Base-by-base conservation (phyloP, 495 filamentous ascomycete species). In the Filosporella fistucella region DNA sequence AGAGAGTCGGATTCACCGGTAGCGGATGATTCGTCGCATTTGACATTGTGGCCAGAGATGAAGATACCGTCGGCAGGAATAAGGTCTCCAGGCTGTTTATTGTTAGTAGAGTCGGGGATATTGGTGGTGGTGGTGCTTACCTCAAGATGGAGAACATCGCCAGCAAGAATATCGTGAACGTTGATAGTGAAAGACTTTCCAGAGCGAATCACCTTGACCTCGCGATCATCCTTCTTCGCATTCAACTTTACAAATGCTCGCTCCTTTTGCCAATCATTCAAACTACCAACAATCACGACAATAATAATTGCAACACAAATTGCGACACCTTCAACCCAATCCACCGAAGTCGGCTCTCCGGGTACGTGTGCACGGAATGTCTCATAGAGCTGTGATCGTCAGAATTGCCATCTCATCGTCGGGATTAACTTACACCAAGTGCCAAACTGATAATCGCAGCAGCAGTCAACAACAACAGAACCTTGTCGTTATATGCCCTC, bases 81-180 rank as follows among this genome's bases (percentile, higher is more conserved):
- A 58, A 95, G 74, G 58, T 96, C 89, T 48, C 91, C 91, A n/a
- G 89, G 83, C 60, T n/a, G n/a, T n/a, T n/a, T n/a, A n/a, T n/a
- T n/a, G n/a, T n/a, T n/a, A n/a, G n/a, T n/a, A n/a, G n/a, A n/a
- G n/a, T n/a, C n/a, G n/a, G n/a, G n/a, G n/a, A n/a, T n/a, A n/a
- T n/a, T n/a, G n/a, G n/a, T n/a, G n/a, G n/a, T n/a, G n/a, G n/a
- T n/a, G n/a, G n/a, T n/a, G n/a, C n/a, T n/a, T n/a, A n/a, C n/a
- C n/a, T 94, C 88, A 21, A 95, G 63, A 52, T 85, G 77, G 51
- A 95, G 73, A 18, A 96, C 75, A 59, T 95, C 91, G 26, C 91
- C 91, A 16, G 86, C 90, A 4, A 90, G 70, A 29, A 96, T 63
- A 54, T 94, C 86, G 58, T 85, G 77, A 29, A 95, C 77, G 1